Evolutionary conservation across 352 stramenopile species (phyloP).

Genomic region (Phytophthora aleatoria): DNA sequence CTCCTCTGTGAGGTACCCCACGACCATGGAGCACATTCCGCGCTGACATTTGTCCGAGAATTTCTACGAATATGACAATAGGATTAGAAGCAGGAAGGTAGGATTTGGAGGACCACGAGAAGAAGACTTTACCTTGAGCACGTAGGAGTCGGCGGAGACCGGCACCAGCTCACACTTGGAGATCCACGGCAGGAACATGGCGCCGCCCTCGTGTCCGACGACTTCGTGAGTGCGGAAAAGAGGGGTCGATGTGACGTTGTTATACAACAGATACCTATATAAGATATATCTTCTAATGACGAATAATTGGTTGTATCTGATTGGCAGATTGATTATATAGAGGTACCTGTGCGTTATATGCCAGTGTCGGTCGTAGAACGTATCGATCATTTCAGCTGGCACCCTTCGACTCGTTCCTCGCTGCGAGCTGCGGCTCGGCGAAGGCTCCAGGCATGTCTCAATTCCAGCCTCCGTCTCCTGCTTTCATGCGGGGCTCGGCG

Average conservation of each 20-base stretch:
- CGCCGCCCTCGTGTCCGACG: background rate
- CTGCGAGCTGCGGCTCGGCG: slow-evolving; percentile 1
- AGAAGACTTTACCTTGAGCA: slow-evolving; percentile 65
- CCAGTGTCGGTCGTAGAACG: slow-evolving; percentile 7
- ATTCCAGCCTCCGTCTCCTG: slow-evolving; percentile 26
- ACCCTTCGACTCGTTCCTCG: slow-evolving; percentile 1
- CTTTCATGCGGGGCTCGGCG: slow-evolving; percentile 18
- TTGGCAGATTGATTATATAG: background rate
- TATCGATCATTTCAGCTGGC: slow-evolving; percentile 10
- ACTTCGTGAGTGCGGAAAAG: slow-evolving; percentile 4
- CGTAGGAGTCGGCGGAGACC: slow-evolving; percentile 64
- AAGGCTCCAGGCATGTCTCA: slow-evolving; percentile 27
- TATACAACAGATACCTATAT: background rate
- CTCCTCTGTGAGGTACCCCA: slow-evolving; percentile 67
- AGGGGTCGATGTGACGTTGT: slow-evolving; percentile 3
- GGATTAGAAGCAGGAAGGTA: background rate
- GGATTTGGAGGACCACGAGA: background rate
- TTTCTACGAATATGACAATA: slow-evolving; percentile 47
- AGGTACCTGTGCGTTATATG: background rate
- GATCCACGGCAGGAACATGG: slow-evolving; percentile 89
- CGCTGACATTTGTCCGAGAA: slow-evolving; percentile 90
- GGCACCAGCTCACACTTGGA: slow-evolving; percentile 88
- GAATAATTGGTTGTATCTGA: background rate
- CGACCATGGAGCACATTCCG: slow-evolving; percentile 83
- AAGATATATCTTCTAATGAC: background rate